Evolutionary conservation across 345 rosid species (phyloP).

Genomic region (Pistacia atlantica): DNA sequence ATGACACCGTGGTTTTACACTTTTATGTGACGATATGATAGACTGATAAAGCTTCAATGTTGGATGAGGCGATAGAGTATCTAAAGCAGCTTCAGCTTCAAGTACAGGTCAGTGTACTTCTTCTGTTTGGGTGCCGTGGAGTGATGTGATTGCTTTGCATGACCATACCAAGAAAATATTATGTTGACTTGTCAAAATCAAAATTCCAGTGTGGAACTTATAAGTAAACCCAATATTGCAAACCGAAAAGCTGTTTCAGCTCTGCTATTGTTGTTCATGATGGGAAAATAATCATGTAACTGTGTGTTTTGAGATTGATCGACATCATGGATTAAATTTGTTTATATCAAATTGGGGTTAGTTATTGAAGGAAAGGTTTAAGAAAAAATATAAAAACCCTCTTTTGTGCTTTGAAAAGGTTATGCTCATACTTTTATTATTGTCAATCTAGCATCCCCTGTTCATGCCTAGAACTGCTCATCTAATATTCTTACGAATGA

Average conservation of each 20-base stretch:
- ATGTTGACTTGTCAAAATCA: not conserved
- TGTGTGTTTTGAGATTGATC: not conserved
- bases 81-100: constrained; percentile 86
- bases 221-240: not conserved
- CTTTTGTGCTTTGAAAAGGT: not conserved
- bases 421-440: not conserved
- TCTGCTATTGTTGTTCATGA: not conserved
- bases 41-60: constrained; percentile 92
- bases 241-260: not conserved
- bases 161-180: too few relatives aligned
- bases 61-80: constrained; percentile 83
- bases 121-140: not conserved
- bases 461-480: not conserved
- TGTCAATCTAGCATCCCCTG: not conserved
- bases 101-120: constrained; percentile 55
- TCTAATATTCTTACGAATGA: not conserved
- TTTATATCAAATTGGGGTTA: not conserved
- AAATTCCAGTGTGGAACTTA: not conserved
- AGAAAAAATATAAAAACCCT: not conserved
- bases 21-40: constrained; percentile 15
- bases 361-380: not conserved
- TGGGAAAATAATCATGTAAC: not conserved
- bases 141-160: too few relatives aligned
- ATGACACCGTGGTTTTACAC: not conserved
- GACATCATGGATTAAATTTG: not conserved